A percentile compares a stretch with the other conserved stretches of the same genome.
phyloP scores from a whole-genome alignment of 2,329 filamentous ascomycete genomes.

The Fusarium brachygibbosum region DNA sequence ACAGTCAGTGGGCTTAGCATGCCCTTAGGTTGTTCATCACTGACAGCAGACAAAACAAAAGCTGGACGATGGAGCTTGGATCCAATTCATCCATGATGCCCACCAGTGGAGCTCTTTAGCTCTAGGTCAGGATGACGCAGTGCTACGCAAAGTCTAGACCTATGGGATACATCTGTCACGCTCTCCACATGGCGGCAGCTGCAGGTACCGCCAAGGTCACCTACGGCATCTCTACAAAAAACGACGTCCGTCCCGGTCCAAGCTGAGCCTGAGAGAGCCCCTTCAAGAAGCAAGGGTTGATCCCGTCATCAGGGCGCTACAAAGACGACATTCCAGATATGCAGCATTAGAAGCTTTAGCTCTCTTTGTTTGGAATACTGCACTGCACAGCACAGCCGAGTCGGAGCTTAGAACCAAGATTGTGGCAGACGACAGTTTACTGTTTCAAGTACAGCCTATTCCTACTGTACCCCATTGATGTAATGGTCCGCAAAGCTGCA shows the following conservation, averaged over 20 bases:
- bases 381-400: background rate
- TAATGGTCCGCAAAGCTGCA: constrained; percentile 28
- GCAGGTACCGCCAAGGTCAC: constrained; percentile 41
- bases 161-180: constrained; percentile 18
- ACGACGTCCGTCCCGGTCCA: constrained; percentile 11
- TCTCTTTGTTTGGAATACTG: background rate
- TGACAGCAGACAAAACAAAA: constrained; percentile 3
- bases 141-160: constrained; percentile 30
- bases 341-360: constrained; percentile 2
- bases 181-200: constrained; percentile 1
- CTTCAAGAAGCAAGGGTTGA: constrained; percentile 20
- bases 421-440: constrained; percentile 28
- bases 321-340: constrained; percentile 39
- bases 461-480: background rate
- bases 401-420: constrained; percentile 1
- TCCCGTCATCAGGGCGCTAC: constrained; percentile 37
- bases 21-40: constrained; percentile 6
- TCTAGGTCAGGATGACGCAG: constrained; percentile 40
- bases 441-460: constrained; percentile 10
- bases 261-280: constrained; percentile 21
- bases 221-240: background rate
- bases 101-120: constrained; percentile 42
- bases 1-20: background rate
- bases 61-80: constrained; percentile 42
- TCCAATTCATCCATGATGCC: constrained; percentile 32